A percentile compares a stretch with the other conserved stretches of the same genome.
Conservation (phyloP, 768 basidiomycete species). For the Pholiota conissans region DNA sequence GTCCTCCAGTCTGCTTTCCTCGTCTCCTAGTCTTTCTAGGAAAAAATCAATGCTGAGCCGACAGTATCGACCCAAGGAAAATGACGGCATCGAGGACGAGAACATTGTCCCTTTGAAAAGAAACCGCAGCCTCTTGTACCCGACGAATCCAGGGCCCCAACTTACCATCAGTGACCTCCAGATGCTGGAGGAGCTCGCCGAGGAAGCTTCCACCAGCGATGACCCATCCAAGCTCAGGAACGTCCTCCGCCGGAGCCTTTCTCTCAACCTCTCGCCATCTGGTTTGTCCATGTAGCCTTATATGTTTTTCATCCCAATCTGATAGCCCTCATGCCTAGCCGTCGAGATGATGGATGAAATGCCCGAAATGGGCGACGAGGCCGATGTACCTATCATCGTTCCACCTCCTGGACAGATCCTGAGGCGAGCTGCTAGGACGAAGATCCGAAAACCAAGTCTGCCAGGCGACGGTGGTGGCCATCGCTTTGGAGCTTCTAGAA, state of each 20-base stretch:
- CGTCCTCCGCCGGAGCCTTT: constrained; percentile 82
- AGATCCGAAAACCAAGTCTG: constrained; percentile 85
- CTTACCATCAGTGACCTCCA: constrained; percentile 95
- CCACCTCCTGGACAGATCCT: constrained; percentile 88
- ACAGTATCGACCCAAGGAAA: constrained; percentile 83
- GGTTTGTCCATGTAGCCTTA: constrained; percentile 52
- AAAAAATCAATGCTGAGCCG: constrained; percentile 93
- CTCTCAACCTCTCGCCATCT: constrained; percentile 81
- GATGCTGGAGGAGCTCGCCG: constrained; percentile 88
- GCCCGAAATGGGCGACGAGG: constrained; percentile 71
- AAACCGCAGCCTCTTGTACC: constrained; percentile 66
- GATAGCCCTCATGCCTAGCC: constrained; percentile 36
- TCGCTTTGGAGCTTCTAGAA: constrained; percentile 64
- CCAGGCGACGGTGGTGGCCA: constrained; percentile 80
- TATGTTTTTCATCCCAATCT: neutral
- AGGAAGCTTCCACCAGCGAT: constrained; percentile 81
- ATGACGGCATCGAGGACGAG: constrained; percentile 74
- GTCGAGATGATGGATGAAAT: constrained; percentile 70
- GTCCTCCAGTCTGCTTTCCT: constrained; percentile 36
- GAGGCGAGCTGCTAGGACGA: constrained; percentile 89
- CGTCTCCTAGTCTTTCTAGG: constrained; percentile 60
- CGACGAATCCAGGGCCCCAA: constrained; percentile 69
- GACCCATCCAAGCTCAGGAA: constrained; percentile 81
- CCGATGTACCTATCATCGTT: constrained; percentile 88
- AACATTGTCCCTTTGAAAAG: constrained; percentile 66